Percentiles rank a stretch among this genome's conserved stretches.
Evolutionary conservation across 2,329 filamentous ascomycete genomes (phyloP).

Genomic region (Pyrenophora teres): DNA sequence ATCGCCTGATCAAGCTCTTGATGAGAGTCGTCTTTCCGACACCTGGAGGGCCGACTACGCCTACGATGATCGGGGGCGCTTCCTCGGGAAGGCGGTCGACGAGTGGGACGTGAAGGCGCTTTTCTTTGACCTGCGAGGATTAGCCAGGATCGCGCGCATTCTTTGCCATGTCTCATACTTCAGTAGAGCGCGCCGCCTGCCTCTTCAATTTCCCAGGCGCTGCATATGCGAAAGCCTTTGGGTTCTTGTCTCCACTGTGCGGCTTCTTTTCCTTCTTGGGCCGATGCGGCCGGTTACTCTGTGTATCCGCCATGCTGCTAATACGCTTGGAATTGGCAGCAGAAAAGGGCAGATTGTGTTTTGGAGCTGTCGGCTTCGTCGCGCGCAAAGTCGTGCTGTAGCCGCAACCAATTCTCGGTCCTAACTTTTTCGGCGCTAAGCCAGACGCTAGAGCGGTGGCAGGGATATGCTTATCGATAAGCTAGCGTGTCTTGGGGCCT

Average conservation of each 20-base stretch:
- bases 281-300: slow-evolving; percentile 83
- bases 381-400: slow-evolving; percentile 10
- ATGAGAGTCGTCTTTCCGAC: slow-evolving; percentile 94
- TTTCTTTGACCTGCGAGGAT: slow-evolving; percentile 78
- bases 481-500: not conserved
- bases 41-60: slow-evolving; percentile 92
- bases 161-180: slow-evolving; percentile 55
- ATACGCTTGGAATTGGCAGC: not conserved
- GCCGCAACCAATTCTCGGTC: slow-evolving; percentile 17
- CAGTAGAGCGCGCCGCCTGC: slow-evolving; percentile 72
- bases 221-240: slow-evolving; percentile 86
- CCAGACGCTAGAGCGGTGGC: slow-evolving; percentile 28
- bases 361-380: not conserved
- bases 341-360: too few relatives aligned
- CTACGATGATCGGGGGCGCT: slow-evolving; percentile 87
- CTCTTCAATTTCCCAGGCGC: slow-evolving; percentile 80
- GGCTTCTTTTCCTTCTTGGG: slow-evolving; percentile 89
- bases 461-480: slow-evolving; percentile 46
- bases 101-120: slow-evolving; percentile 91
- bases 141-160: slow-evolving; percentile 2
- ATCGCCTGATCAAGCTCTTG: slow-evolving; percentile 90
- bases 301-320: slow-evolving; percentile 61
- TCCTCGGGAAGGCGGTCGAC: slow-evolving; percentile 96
- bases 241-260: slow-evolving; percentile 71
- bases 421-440: slow-evolving; percentile 39